Evolutionary conservation across 1,284 basidiomycete genomes (phyloP), one percentile per base, ranked within the genome.

Genomic region (Schizopora paradoxa): DNA sequence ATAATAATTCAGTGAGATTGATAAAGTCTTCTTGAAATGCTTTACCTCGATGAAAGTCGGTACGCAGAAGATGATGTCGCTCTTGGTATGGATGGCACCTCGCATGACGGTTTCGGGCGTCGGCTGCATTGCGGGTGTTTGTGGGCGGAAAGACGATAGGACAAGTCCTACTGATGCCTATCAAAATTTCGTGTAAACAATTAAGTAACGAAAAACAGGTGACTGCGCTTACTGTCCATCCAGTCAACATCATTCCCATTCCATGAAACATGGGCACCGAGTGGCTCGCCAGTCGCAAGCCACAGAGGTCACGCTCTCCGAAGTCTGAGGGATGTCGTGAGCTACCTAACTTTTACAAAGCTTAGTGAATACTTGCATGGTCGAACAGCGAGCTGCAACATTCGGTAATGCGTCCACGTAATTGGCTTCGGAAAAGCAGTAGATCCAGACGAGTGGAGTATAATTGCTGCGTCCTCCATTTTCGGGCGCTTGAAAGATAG

Each of bases 381-480:
- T 22, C 52, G 51, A 13, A 54, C 47, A 6, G 56, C 54, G 38
- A 50, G 54, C 49, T 64, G 54, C 13, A 58, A 27, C 5, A 62
- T 41, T 14, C 53, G 53, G 1, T 52, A 53, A 38, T 61, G 51
- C 22, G 53, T 55, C 3, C 58, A 45, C 1, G 32, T 27, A 13
- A 67, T 61, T 0, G 60, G 58, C 47, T 66, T 67, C 4, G 65
- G 65, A 45, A 63, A 64, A 2, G 62, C 54, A 1, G 62, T 65
- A 3, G 63, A 63, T 3, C 65, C 63, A 62, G 18, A 21, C 27
- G 34, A 26, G 34, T 45, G 40, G 26, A 32, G 16, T 42, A 25
- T 39, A 28, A 26, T n/a, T 27, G 18, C 11, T 14, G 36, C 22
- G 19, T 42, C 33, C 38, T 41, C 28, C 33, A 29, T 3, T 2